Evolutionary conservation across 164 flowering plant species (phyloP), one percentile per base, ranked within the genome.

Genomic region (Vitis labrusca): DNA sequence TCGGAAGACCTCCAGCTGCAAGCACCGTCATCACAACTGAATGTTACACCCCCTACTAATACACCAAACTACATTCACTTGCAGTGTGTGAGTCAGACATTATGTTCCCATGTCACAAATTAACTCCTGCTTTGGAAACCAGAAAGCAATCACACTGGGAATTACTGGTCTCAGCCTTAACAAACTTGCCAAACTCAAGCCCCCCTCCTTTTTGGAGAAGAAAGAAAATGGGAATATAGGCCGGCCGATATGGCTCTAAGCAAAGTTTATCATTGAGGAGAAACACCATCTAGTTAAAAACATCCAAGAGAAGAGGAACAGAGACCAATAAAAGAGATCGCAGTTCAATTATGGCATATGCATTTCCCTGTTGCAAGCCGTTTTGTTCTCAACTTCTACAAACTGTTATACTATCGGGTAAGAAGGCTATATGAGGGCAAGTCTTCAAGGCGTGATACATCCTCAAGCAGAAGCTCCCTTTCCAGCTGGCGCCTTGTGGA

Each of bases 341-440:
- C 44, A 13, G 63, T 19, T 27, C 54, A 32, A 17, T 53, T 16
- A 27, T 17, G 56, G 68, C 65, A 62, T 37, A 37, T 54, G 63
- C 30, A 61, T 50, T 63, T 57, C 47, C 13, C 50, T n/a, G 57
- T 27, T 57, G 50, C 61, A 17, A 23, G 37, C 65, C 55, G 15
- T 13, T 65, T 52, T 59, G 55, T 61, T 27, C 48, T 50, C 27
- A 61, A 48, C 71, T 66, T 49, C 52, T 57, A 60, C 12, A 29
- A 61, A 48, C 71, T 63, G 57, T 49, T 57, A 60, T 14, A 29
- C 69, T 83, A 83, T 55, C 78, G 71, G 10, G 67, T 58, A 57
- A 91, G 91, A 73, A 86, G 90, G 63, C 79, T 60, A 65, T 84
- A 87, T 0, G 93, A 87, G 10, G 96, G 96, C 82, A 91, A 73